Evolutionary conservation across 495 filamentous ascomycete genomes (phyloP), one percentile per base, ranked within the genome.

Genomic region (Penicillium angulare): DNA sequence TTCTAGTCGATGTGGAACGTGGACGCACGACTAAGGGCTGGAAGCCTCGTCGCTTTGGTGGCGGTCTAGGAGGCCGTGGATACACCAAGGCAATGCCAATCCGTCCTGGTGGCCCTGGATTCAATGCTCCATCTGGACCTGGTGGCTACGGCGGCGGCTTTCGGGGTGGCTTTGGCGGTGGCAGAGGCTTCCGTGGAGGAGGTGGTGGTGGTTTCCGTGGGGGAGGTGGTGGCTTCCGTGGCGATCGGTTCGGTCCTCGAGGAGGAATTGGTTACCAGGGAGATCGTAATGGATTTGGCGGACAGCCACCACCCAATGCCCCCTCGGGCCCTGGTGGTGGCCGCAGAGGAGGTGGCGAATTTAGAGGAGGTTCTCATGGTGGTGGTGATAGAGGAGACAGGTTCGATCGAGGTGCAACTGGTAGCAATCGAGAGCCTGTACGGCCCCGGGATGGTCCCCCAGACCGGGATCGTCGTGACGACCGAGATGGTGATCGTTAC

Each of bases 1-100:
- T 97, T 53, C 81, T 95, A 63, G 91, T 98, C 50, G 93, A 98
- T 69, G 92, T 97, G 42, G 93, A 98, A 69, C 86, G 95, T 64
- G 95, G 93, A 54, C 87, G 93, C 48, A 97, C 93, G 29, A 90
- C 96, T 38, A 88, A 88, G 61, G 91, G 88, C 39, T 98, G 93
- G 93, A 89, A 88, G 64, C 93, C 93, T 47, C 84, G 88, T 44
- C 89, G 93, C 29, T 86, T 92, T 35, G 93, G 92, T 47, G 93
- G 93, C 58, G 95, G 95, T 23, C 79, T 96, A 12, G 93, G 95
- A 31, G 91, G 91, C 26, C 87, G 92, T 56, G 87, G 89, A 33
- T 97, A 97, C 71, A 97, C 92, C 26, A 96, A 95, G 68, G 81
- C 86, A 7, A 74, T 83, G 53, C 80, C 87, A 20, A 75, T 83